Conservation (phyloP, 768 basidiomycete species). For the Fibroporia radiculosa region DNA sequence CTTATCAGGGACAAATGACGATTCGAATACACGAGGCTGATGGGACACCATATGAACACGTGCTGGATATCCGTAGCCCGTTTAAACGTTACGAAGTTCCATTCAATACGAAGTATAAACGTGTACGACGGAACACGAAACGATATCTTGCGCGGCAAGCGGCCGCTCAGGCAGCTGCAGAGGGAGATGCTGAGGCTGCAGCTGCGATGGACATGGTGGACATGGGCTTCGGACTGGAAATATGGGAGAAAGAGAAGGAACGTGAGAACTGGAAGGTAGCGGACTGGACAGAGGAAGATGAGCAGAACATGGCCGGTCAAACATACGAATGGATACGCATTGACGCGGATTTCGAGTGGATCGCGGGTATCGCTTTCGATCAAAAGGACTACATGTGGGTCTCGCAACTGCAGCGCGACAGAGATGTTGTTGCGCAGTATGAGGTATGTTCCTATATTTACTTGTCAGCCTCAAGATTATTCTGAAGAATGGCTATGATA, state of each 20-base stretch:
- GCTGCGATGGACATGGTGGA: conserved; percentile 93
- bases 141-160: conserved; percentile 92
- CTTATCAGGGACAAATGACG: conserved; percentile 87
- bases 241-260: conserved; percentile 95
- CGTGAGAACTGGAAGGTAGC: conserved; percentile 94
- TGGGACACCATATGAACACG: conserved; percentile 97
- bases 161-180: conserved; percentile 87
- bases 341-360: conserved; percentile 99
- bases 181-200: conserved; percentile 85
- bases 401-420: conserved; percentile 87
- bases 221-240: conserved; percentile 86
- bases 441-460: conserved; percentile 51
- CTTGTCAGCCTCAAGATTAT: not conserved
- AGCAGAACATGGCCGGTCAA: conserved; percentile 86
- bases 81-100: conserved; percentile 97
- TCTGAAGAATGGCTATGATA: conserved; percentile 23
- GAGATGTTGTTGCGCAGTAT: conserved; percentile 94
- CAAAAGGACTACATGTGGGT: conserved; percentile 99
- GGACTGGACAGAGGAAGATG: conserved; percentile 97
- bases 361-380: conserved; percentile 84
- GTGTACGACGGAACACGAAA: conserved; percentile 91
- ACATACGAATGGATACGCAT: conserved; percentile 99
- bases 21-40: conserved; percentile 99
- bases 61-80: conserved; percentile 78
- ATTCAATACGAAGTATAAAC: conserved; percentile 98